Base-by-base conservation (phyloP, 768 basidiomycete species). In the Tylopilus subfusipes region DNA sequence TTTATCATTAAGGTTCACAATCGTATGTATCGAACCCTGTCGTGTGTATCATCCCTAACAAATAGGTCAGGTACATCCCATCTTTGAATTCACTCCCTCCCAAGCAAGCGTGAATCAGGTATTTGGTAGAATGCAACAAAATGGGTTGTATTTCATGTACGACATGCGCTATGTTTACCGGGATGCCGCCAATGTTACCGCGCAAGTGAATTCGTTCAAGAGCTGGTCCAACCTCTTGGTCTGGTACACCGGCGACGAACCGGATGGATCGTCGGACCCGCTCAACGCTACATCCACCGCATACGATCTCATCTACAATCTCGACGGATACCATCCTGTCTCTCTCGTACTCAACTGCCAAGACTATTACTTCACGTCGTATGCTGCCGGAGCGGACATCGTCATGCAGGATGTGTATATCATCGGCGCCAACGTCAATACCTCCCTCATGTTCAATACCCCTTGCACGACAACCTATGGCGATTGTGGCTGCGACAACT, bases 131-230 rank as follows among this genome's bases (percentile, higher is more conserved):
- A 86, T 89, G 82, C 80, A 86, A 63, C 78, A 84, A 54, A 80
- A 82, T 0, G 80, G 79, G 0, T 18, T 68, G 44, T 91, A 85
- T 62, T 74, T 91, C 43, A 88, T 90, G 82, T 92, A 90, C 59
- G 88, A 91, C 65, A 89, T 92, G 89, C 79, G 88, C 56, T 75
- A 69, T 79, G 76, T 75, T 1, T 91, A 90, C 72, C 79, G 77
- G 75, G 81, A 90, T 61, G 60, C 71, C 12, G 75, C 78, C 22
- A 75, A 78, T 4, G 82, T 91, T 22, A 81, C 79, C 0, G 77
- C 77, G 40, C 78, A 91, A 69, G 88, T 91, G 19, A 83, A 84
- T 58, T 72, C 68, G 34, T 78, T 89, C 72, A 88, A 87, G 65
- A 78, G 76, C 31, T 78, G 85, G 39, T 72, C 82, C 0, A 90